Base-by-base conservation (phyloP, 768 basidiomycete genomes). In the Tylopilus sp. region DNA sequence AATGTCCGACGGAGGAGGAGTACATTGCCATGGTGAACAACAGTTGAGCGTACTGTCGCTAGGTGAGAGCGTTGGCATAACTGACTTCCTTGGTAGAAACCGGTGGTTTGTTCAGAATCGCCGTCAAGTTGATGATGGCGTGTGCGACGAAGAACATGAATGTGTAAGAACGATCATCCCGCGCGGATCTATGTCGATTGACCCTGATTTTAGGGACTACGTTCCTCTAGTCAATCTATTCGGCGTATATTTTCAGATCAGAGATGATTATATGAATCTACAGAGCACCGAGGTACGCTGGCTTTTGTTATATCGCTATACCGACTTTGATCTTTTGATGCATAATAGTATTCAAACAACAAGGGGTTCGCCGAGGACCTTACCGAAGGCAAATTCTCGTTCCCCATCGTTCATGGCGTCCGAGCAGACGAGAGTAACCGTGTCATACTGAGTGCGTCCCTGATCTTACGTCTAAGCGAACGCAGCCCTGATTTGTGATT, bases 181-280 rank as follows among this genome's bases (percentile, higher is more conserved):
- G 26, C 19, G n/a, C 34, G 3, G 4, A 30, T 26, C 14, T 25
- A 41, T 31, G 3, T 26, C 24, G 3, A 47, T 30, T n/a, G 1
- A 28, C 24, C 0, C 19, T 38, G 22, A 28, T 30, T 2, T 34
- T 54, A 97, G 92, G 11, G 85, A 98, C 69, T 97, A 92, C 58
- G 84, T 96, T 2, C 92, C 94, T 0, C 78, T 98, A 2, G 90
- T 96, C 56, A 97, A 97, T 68, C 80, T 97, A 11, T 88, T 98
- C 55, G 92, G 95, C 3, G 83, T 97, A n/a, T 89, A 85, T 63
- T 97, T 93, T 69, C 96, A 98, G 67, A 95, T 98, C 60, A 75
- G 94, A n/a, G 96, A 98, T 61, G 96, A 98, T 68, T 89, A 94
- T 42, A 92, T 96, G 89, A 98, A 98, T 62, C 73, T 98, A 24